Percentiles rank a stretch among this genome's conserved stretches.
These are phyloP conservation scores for Fraxinus ornus DNA, from an alignment of 305 asterid species.

Conservation along the genomic window DNA sequence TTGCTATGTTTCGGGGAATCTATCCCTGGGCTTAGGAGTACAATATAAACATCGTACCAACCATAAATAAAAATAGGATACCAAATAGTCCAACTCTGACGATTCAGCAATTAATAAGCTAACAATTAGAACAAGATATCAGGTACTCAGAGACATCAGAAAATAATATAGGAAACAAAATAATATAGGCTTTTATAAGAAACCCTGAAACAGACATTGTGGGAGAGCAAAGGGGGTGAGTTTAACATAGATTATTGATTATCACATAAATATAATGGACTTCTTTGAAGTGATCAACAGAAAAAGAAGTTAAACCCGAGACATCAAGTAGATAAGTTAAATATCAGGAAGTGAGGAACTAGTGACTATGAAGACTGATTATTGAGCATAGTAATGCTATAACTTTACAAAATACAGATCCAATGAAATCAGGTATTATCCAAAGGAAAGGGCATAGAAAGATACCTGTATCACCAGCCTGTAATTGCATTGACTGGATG, in stretches of 20 bases:
- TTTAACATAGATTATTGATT: not conserved
- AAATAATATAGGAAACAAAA: not conserved
- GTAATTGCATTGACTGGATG: constrained; percentile 94
- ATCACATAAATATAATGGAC: not conserved
- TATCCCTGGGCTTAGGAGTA: not conserved
- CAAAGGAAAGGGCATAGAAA: constrained; percentile 14
- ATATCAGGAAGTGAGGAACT: constrained; percentile 1
- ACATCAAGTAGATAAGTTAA: not conserved
- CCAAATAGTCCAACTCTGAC: not conserved
- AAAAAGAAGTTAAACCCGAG: not conserved
- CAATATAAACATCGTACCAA: not conserved
- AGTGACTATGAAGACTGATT: not conserved
- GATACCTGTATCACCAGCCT: constrained; percentile 96
- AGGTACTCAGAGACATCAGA: not conserved
- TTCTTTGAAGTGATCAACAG: not conserved
- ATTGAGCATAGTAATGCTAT: not conserved
- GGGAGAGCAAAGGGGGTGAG: not conserved
- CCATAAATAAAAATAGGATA: not conserved
- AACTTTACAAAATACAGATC: not conserved
- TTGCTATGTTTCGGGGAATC: not conserved
- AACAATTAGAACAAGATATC: not conserved
- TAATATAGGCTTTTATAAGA: not conserved
- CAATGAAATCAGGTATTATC: not conserved
- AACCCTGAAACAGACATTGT: not conserved
- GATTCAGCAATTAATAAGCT: not conserved